phyloP scores from a whole-genome alignment of 2,329 filamentous ascomycete species.

The Arachnomyces sp. region DNA sequence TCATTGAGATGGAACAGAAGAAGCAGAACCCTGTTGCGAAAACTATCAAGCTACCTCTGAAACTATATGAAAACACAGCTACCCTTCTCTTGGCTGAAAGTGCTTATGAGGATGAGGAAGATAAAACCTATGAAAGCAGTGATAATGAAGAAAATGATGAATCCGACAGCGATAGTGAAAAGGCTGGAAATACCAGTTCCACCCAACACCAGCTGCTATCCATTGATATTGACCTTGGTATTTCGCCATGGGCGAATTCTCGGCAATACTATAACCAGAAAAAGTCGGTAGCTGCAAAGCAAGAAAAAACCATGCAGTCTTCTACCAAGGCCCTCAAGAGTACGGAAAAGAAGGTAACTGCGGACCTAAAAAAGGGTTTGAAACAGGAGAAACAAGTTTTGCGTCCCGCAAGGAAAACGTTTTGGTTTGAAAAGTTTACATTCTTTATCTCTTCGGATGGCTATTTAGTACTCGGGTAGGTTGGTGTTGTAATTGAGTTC shows the following conservation, averaged over 20 bases:
- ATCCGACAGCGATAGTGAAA: slow-evolving; percentile 53
- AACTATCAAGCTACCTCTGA: slow-evolving; percentile 78
- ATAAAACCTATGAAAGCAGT: slow-evolving; percentile 54
- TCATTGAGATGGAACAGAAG: slow-evolving; percentile 81
- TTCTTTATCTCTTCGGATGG: slow-evolving; percentile 96
- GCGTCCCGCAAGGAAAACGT: slow-evolving; percentile 69
- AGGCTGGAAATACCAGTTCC: slow-evolving; percentile 21
- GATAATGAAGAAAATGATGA: slow-evolving; percentile 49
- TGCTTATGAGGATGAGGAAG: slow-evolving; percentile 55
- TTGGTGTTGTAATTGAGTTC: slow-evolving; percentile 6
- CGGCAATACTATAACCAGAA: slow-evolving; percentile 87
- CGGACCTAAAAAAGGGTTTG: slow-evolving; percentile 76
- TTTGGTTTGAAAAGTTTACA: slow-evolving; percentile 96
- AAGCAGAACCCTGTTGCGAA: slow-evolving; percentile 76
- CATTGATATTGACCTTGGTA: slow-evolving; percentile 75
- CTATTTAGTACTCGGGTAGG: slow-evolving; percentile 72
- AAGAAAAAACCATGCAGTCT: slow-evolving; percentile 76
- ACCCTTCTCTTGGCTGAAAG: slow-evolving; percentile 72
- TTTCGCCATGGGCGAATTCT: slow-evolving; percentile 84
- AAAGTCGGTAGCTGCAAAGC: slow-evolving; percentile 73
- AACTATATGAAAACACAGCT: slow-evolving; percentile 81
- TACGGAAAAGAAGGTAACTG: slow-evolving; percentile 78
- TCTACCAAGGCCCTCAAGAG: slow-evolving; percentile 78
- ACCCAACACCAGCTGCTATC: slow-evolving; percentile 43
- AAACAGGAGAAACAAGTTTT: slow-evolving; percentile 89